Evolutionary conservation across 169 alveolate species (phyloP).

Genomic region (Plasmodium coatneyi): DNA sequence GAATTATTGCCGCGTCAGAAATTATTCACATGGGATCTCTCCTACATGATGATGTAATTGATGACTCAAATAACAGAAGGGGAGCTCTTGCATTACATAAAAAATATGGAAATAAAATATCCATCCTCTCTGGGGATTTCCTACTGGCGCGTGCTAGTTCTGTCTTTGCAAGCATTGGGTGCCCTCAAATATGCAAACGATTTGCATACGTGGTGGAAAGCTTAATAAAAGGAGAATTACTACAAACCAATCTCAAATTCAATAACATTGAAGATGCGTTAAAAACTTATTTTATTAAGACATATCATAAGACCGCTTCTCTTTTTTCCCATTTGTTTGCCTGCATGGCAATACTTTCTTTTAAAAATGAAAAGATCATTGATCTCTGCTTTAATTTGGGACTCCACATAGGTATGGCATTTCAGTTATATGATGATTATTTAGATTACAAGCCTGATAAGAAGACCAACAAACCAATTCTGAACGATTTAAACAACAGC

Average conservation of each 20-base stretch:
- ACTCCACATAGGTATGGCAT: constrained; percentile 90
- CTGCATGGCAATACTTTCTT: constrained; percentile 58
- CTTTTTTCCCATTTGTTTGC: constrained; percentile 74
- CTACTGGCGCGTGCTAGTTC: constrained; percentile 78
- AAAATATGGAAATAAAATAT: constrained; percentile 81
- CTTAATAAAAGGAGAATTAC: constrained; percentile 78
- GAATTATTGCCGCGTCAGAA: constrained; percentile 81
- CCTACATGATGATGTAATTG: constrained; percentile 89
- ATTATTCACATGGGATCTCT: constrained; percentile 87
- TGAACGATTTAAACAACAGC: constrained; percentile 86
- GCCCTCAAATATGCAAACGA: constrained; percentile 66
- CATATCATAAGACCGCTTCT: constrained; percentile 84
- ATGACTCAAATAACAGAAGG: constrained; percentile 83
- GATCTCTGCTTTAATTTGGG: constrained; percentile 85
- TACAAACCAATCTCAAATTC: constrained; percentile 30
- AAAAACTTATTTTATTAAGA: constrained; percentile 77
- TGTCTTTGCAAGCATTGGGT: constrained; percentile 76
- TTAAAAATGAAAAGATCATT: constrained; percentile 55
- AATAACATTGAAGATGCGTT: constrained; percentile 78
- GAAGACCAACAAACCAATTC: constrained; percentile 86
- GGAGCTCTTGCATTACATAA: constrained; percentile 81
- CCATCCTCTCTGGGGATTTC: constrained; percentile 86
- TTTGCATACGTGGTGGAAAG: constrained; percentile 82
- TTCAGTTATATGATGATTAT: constrained; percentile 90
- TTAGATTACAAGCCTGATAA: constrained; percentile 81